Conservation (phyloP, 2,329 filamentous ascomycete genomes). For the Alternaria sp. region DNA sequence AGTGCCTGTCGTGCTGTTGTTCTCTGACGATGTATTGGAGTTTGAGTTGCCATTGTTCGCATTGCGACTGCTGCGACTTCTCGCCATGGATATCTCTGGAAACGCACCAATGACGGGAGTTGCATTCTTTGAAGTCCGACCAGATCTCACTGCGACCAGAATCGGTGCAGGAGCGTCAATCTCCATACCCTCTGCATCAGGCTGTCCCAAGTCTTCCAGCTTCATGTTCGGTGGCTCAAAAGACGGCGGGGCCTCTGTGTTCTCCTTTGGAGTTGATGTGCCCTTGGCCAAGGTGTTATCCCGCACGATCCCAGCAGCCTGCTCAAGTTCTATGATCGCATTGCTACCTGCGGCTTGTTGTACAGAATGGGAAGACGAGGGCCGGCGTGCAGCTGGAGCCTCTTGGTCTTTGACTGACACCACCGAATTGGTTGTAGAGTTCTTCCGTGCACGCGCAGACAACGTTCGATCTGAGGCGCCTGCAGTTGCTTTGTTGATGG, state of each 20-base stretch:
- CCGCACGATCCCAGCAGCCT: conserved; percentile 39
- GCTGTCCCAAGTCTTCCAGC: conserved; percentile 59
- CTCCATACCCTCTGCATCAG: conserved; percentile 55
- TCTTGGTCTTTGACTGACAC: conserved; percentile 62
- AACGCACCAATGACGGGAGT: conserved; percentile 58
- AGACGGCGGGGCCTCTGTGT: conserved; percentile 30
- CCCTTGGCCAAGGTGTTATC: conserved; percentile 38
- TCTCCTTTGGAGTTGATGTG: conserved; percentile 44
- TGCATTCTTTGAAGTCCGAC: conserved; percentile 57
- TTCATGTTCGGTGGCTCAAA: conserved; percentile 62
- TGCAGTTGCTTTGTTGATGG: conserved; percentile 63
- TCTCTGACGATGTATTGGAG: conserved; percentile 52
- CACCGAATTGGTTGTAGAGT: conserved; percentile 61
- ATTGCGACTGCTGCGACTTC: conserved; percentile 55
- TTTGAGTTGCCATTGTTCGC: conserved; percentile 49
- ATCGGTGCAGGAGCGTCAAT: conserved; percentile 43
- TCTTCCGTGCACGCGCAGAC: conserved; percentile 77
- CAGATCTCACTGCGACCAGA: conserved; percentile 48
- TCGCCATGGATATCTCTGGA: conserved; percentile 53
- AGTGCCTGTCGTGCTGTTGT: conserved; percentile 48
- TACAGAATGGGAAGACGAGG: conserved; percentile 50
- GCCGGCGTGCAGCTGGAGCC: conserved; percentile 37
- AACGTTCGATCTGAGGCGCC: conserved; percentile 64
- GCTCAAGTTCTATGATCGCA: conserved; percentile 45
- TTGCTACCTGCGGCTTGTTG: conserved; percentile 42